phyloP scores from a whole-genome alignment of 345 rosid genomes.

The Citrus australasica region DNA sequence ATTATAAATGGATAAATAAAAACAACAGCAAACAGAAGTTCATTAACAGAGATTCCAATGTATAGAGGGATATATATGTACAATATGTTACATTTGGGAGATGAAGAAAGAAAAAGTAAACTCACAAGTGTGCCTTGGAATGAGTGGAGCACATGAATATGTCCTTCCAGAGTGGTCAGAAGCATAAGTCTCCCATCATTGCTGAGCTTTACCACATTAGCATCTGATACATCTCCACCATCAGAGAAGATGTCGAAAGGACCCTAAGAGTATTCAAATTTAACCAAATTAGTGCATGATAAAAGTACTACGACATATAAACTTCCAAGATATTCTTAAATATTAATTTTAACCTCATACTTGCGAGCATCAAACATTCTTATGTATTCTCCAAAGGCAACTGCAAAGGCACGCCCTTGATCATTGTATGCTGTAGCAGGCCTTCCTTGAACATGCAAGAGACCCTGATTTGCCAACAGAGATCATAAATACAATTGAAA shows the following conservation, averaged over 20 bases:
- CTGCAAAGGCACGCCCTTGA: constrained; percentile 57
- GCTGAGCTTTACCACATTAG: constrained; percentile 83
- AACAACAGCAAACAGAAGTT: too few species aligned
- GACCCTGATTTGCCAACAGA: constrained; percentile 41
- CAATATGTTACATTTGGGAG: not conserved
- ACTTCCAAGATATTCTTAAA: not conserved
- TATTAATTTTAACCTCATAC: constrained; percentile 49
- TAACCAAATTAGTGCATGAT: constrained; percentile 12
- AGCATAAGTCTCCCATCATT: constrained; percentile 91
- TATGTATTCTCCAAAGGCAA: constrained; percentile 34
- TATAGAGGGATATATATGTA: too few species aligned
- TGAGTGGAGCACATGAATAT: constrained; percentile 81
- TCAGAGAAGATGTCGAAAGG: constrained; percentile 86
- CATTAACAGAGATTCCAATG: too few species aligned
- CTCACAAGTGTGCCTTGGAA: constrained; percentile 82
- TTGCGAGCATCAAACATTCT: constrained; percentile 81
- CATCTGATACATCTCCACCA: constrained; percentile 82
- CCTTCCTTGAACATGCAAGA: constrained; percentile 75
- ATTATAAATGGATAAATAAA: constrained; percentile 55
- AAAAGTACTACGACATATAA: constrained; percentile 1
- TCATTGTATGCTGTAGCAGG: constrained; percentile 41
- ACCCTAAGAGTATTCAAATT: constrained; percentile 40
- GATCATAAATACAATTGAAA: constrained; percentile 5
- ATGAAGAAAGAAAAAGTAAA: not conserved
- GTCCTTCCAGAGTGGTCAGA: constrained; percentile 85